Percentiles rank a stretch among this genome's conserved stretches.
phyloP scores from a whole-genome alignment of 176 grass and related monocot genomes.

The Carex scoparia region DNA sequence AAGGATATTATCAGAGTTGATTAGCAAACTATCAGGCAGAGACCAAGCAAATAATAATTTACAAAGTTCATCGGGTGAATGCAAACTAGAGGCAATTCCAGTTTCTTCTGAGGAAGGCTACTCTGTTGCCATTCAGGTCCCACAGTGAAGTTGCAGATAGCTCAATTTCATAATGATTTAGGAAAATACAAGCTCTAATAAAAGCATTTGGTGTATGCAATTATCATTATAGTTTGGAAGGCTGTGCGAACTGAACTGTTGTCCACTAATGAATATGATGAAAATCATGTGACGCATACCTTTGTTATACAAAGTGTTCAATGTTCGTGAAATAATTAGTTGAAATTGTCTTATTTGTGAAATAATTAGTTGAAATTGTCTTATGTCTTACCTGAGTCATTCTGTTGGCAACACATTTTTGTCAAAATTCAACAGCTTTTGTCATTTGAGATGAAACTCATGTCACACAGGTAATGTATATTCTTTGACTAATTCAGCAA shows the following conservation, averaged over 20 bases:
- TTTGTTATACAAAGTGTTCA: not conserved
- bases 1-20: slow-evolving; percentile 42
- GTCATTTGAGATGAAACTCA: not conserved
- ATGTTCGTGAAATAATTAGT: not conserved
- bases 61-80: slow-evolving; percentile 23
- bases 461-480: not conserved
- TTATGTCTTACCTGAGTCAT: not conserved
- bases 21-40: slow-evolving; percentile 32
- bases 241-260: not conserved
- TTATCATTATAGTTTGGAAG: not conserved
- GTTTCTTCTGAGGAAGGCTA: slow-evolving; percentile 37
- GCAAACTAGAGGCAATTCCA: slow-evolving; percentile 44
- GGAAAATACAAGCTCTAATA: not conserved
- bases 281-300: not conserved
- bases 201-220: not conserved
- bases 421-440: not conserved
- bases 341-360: not conserved
- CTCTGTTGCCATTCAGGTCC: slow-evolving; percentile 40
- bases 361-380: not conserved
- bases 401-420: not conserved
- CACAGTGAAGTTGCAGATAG: slow-evolving; percentile 28
- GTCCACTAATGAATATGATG: not conserved
- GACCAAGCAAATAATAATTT: not conserved
- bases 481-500: not conserved
- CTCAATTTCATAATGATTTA: not conserved